These are phyloP conservation scores for Zasmidium cellare DNA, from an alignment of 2,329 filamentous ascomycete species.

Conservation along the genomic window DNA sequence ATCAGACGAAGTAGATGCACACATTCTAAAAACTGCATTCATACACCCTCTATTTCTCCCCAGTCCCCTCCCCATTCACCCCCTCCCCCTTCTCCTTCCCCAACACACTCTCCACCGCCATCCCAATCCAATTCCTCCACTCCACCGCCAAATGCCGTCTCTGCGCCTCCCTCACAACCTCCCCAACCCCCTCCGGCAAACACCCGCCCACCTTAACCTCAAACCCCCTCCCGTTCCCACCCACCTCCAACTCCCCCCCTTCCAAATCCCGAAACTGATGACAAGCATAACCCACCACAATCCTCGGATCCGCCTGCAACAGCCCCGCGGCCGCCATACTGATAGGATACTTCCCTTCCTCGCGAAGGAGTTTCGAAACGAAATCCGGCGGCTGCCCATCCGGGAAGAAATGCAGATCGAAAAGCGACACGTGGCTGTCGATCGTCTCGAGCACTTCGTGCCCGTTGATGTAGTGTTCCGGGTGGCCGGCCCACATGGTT, in stretches of 20 bases:
- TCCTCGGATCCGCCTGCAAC: slow-evolving; percentile 9
- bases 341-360: slow-evolving; percentile 10
- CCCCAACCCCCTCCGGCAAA: slow-evolving; percentile 5
- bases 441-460: slow-evolving; percentile 9
- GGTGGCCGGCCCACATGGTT: slow-evolving; percentile 9
- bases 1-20: no score
- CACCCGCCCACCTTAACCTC: slow-evolving; percentile 9
- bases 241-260: neutral
- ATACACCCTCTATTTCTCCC: no score
- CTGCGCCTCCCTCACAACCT: slow-evolving; percentile 11
- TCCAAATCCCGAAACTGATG: slow-evolving; percentile 13
- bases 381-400: neutral
- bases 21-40: no score
- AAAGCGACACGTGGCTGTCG: slow-evolving; percentile 4
- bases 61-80: neutral
- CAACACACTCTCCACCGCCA: slow-evolving; percentile 1
- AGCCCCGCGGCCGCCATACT: neutral
- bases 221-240: slow-evolving; percentile 1
- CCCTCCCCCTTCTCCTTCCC: neutral
- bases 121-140: slow-evolving; percentile 12
- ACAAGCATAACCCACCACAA: slow-evolving; percentile 10
- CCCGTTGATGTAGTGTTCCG: slow-evolving; percentile 12
- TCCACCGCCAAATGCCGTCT: slow-evolving; percentile 11
- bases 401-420: slow-evolving; percentile 4
- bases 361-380: neutral